A percentile compares a stretch with the other conserved stretches of the same genome.
Evolutionary conservation across 805 yeast species (phyloP).

Genomic region (Torulaspora maleeae): DNA sequence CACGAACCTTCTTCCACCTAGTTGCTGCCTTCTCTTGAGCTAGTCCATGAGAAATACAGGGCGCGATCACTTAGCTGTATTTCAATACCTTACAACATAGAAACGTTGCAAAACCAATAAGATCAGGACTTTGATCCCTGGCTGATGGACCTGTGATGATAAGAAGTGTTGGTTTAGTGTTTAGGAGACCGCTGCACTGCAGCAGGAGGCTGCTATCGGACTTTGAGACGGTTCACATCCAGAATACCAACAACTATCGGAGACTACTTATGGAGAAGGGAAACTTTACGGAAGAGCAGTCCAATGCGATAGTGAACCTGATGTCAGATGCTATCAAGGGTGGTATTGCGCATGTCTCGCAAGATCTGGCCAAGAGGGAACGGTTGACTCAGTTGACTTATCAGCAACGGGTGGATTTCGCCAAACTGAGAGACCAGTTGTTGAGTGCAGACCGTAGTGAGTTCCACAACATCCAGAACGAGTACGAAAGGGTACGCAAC

Average conservation of each 20-base stretch:
- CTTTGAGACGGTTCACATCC: constrained; percentile 42
- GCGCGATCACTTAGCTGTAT: not conserved
- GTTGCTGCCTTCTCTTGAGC: not conserved
- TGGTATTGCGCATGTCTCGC: constrained; percentile 69
- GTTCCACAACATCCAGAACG: constrained; percentile 73
- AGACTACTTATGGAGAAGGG: constrained; percentile 54
- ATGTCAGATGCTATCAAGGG: constrained; percentile 73
- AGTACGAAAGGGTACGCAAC: constrained; percentile 76
- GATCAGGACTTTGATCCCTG: not conserved
- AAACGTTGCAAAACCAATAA: not conserved
- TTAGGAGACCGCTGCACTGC: constrained; percentile 13
- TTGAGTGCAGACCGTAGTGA: constrained; percentile 85
- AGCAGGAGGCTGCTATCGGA: constrained; percentile 7
- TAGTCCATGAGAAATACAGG: not conserved
- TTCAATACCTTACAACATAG: not conserved
- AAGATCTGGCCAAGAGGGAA: constrained; percentile 80
- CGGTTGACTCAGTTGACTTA: constrained; percentile 78
- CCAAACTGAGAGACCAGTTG: constrained; percentile 86
- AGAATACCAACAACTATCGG: constrained; percentile 70
- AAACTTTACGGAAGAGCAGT: constrained; percentile 72
- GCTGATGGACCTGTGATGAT: constrained; percentile 1
- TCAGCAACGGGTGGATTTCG: constrained; percentile 95
- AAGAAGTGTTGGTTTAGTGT: constrained; percentile 6
- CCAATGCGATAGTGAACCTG: constrained; percentile 71
- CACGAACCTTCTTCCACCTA: not conserved